Base-by-base conservation (phyloP, 1,139 yeast species). In the Taphrina pruni region DNA sequence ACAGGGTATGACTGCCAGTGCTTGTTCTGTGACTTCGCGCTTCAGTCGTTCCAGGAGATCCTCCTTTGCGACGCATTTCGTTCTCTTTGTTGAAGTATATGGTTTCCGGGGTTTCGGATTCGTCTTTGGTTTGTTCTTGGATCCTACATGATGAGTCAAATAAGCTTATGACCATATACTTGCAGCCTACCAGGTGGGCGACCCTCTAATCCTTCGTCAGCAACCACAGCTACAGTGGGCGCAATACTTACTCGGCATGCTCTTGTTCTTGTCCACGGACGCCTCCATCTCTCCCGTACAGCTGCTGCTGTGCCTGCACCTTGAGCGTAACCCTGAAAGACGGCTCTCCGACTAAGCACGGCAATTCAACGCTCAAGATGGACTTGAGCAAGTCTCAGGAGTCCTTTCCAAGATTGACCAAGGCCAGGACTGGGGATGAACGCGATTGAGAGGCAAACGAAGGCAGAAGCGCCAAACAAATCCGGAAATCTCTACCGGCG, bases 71-170 rank as follows among this genome's bases (percentile, higher is more conserved):
- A 43, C 58, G 14, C 60, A 55, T 38, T 54, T 55, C 36, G 55
- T 43, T 11, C 67, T 35, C 36, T 54, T 64, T 35, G 67, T 55
- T 5, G 67, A 64, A 12, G 54, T 55, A 39, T 64, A 64, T 35
- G 67, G 67, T 38, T 54, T 55, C n/a, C 67, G 61, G 8, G 67
- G 67, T 48, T 54, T 55, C n/a, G 61, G 52, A n/a, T 54, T 43
- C 54, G 45, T 51, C 35, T 46, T 58, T 14, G 62, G 62, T 45
- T 45, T 58, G 45, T 58, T 58, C 43, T 58, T 58, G 7, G 62
- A 58, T 2, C 62, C 62, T 58, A 32, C 9, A 21, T n/a, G 2
- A 26, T 21, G 12, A 20, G 54, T 50, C n/a, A 11, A n/a, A 4
- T 1, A n/a, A 9, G 4, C 32, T 26, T 26, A 26, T 26, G 32